Conservation (phyloP, 1,284 basidiomycete genomes). For the Irpex sp. region DNA sequence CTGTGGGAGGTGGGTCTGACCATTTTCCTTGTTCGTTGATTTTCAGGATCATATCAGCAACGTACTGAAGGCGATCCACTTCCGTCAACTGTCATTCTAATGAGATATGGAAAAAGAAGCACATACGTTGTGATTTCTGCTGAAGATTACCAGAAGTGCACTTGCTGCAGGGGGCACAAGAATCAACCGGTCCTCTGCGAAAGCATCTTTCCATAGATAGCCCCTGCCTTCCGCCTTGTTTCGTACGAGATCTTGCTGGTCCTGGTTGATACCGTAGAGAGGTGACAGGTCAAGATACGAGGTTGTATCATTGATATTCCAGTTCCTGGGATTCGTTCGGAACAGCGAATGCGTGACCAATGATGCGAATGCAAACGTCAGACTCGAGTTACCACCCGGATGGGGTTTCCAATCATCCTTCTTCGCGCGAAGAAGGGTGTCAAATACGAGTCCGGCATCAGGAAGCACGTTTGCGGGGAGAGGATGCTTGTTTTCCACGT, state of each 20-base stretch:
- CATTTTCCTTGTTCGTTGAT: conserved; percentile 62
- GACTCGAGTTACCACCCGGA: conserved; percentile 50
- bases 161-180: conserved; percentile 63
- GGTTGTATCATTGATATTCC: conserved; percentile 59
- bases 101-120: background rate
- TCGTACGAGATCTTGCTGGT: conserved; percentile 16
- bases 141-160: conserved; percentile 65
- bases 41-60: conserved; percentile 62
- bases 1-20: conserved; percentile 26
- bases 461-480: conserved; percentile 51
- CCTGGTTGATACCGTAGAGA: conserved; percentile 53
- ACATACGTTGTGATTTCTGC: conserved; percentile 66
- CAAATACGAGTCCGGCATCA: conserved; percentile 68
- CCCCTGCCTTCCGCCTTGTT: conserved; percentile 15
- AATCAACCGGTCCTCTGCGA: conserved; percentile 16
- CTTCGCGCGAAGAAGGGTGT: conserved; percentile 58
- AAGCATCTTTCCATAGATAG: conserved; percentile 13
- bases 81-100: background rate
- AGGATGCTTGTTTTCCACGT: conserved; percentile 53
- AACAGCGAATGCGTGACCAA: conserved; percentile 73
- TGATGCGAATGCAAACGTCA: conserved; percentile 76
- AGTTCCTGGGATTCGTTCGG: conserved; percentile 50
- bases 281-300: conserved; percentile 77
- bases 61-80: conserved; percentile 42
- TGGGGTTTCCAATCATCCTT: conserved; percentile 34